A percentile compares a stretch with the other conserved stretches of the same genome.
phyloP scores from a whole-genome alignment of 2,329 filamentous ascomycete genomes.

The Hymenoscyphus infarciens region DNA sequence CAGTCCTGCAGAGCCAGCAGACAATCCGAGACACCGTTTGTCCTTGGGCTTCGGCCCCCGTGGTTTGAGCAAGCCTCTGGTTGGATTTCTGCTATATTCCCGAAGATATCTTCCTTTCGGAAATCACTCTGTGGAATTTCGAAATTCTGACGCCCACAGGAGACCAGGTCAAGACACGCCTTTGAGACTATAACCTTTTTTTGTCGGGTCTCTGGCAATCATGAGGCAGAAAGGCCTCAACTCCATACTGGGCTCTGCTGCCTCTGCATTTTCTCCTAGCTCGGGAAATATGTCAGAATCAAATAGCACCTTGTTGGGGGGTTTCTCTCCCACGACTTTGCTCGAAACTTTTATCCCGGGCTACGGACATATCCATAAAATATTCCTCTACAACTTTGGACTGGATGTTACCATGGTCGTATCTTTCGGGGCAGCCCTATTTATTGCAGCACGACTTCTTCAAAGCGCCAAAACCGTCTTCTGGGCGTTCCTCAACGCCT shows the following conservation, averaged over 20 bases:
- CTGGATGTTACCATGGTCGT: constrained; percentile 34
- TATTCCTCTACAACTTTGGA: constrained; percentile 29
- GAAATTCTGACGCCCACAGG: neutral
- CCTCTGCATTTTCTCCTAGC: constrained; percentile 19
- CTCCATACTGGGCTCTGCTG: constrained; percentile 19
- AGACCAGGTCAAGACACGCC: neutral
- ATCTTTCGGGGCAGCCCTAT: constrained; percentile 26
- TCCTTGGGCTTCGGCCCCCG: neutral
- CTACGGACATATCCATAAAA: constrained; percentile 32
- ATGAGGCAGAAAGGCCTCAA: constrained; percentile 20
- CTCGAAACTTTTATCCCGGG: constrained; percentile 35
- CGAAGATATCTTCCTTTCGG: neutral
- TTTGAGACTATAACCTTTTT: neutral
- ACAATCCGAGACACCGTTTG: neutral
- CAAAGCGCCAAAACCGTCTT: constrained; percentile 38
- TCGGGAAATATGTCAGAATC: constrained; percentile 15
- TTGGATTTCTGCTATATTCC: neutral
- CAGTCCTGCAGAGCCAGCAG: constrained; percentile 13
- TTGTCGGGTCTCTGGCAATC: constrained; percentile 3
- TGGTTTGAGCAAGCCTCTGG: neutral
- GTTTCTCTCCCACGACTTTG: constrained; percentile 26
- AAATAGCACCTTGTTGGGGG: constrained; percentile 3
- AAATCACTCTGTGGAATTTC: neutral
- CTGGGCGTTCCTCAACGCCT: constrained; percentile 40
- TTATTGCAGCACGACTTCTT: constrained; percentile 43